Conservation (phyloP, 305 asterid genomes). For the Rubia tinctorum region DNA sequence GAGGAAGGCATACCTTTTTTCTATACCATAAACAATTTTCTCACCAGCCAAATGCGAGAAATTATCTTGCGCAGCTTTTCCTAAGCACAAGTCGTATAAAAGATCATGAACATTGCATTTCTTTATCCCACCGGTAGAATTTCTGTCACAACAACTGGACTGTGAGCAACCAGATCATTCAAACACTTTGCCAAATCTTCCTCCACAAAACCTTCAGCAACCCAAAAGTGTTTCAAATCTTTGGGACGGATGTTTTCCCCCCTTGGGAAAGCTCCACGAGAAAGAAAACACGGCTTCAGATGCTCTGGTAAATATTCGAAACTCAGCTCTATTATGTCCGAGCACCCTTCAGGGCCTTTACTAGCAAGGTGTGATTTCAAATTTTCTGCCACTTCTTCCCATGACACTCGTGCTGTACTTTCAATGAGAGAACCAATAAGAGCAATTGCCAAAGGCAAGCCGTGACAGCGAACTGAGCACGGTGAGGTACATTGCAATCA, state of each 20-base stretch:
- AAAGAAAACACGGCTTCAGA: constrained; percentile 19
- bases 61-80: constrained; percentile 9
- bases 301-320: constrained; percentile 9
- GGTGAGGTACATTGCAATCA: background rate
- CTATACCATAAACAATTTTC: background rate
- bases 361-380: background rate
- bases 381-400: constrained; percentile 10
- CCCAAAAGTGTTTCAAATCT: constrained; percentile 11
- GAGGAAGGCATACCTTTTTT: background rate
- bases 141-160: background rate
- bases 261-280: constrained; percentile 6
- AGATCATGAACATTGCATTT: constrained; percentile 8
- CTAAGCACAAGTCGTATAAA: constrained; percentile 8
- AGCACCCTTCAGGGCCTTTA: background rate
- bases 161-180: constrained; percentile 1
- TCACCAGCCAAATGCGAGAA: background rate
- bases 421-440: constrained; percentile 6
- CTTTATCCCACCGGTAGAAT: background rate
- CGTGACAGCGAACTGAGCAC: constrained; percentile 6
- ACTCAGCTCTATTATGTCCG: constrained; percentile 7
- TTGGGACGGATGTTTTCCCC: background rate
- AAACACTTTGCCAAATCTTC: constrained; percentile 12
- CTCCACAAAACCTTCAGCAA: constrained; percentile 18
- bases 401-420: background rate
- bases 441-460: constrained; percentile 14